Evolutionary conservation across 768 basidiomycete species (phyloP), one percentile per base, ranked within the genome.

Genomic region (Cytidiella melzeri): DNA sequence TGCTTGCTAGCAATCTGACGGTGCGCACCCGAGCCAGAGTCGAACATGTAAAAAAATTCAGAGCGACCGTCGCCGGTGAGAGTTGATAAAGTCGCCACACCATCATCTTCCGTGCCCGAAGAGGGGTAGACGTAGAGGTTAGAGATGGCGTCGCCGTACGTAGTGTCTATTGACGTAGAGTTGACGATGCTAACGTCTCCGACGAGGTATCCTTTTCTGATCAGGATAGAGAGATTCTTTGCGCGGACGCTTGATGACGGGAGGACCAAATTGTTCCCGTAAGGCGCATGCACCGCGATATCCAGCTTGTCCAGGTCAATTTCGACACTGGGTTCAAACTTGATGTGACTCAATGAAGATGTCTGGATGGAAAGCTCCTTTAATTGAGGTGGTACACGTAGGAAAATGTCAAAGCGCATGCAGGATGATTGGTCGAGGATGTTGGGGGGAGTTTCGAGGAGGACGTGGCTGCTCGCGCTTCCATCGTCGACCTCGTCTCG

Each of bases 161-260:
- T 75, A 1, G 77, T 80, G 12, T 57, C 64, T 53, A 82, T 63
- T 18, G 59, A 55, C 3, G 74, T 69, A 48, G 60, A 61, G 25
- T 72, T 64, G 18, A 69, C 66, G 54, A 77, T 64, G n/a, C 74
- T 62, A 37, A 73, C 71, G 45, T 77, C 77, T 21, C 82, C 80
- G n/a, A 79, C 77, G 43, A 83, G 73, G 74, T 77, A 83, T 20
- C 80, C 82, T 37, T 73, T 65, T 55, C 62, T 71, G 3, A 77
- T 64, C 56, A 79, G 75, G 25, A 80, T 62, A n/a, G 59, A 51
- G 51, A 74, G 54, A 12, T 64, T 53, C 28, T 69, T 61, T 4
- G 77, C 68, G 20, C 62, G 69, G 42, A 83, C 54, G 48, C 67
- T 64, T 25, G 66, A 57, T 52, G 65, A 64, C 4, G 76, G 70